Evolutionary conservation across 805 yeast species (phyloP).

Genomic region (Zygoascus biomembranicola): DNA sequence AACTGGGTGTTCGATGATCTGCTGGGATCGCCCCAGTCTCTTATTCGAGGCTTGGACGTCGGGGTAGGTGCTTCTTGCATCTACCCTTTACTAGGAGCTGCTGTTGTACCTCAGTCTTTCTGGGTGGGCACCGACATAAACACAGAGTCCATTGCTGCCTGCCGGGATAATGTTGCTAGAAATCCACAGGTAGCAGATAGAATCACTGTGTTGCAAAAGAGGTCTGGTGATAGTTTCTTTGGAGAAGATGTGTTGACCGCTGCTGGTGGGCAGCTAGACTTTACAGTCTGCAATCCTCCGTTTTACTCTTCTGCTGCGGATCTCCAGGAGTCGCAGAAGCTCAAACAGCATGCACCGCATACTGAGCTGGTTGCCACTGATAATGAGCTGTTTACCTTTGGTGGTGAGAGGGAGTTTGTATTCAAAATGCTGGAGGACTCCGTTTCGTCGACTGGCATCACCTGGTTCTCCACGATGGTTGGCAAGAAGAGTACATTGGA

Average conservation of each 20-base stretch:
- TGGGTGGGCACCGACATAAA: conserved; percentile 40
- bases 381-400: conserved; percentile 35
- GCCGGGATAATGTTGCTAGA: conserved; percentile 21
- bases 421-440: conserved; percentile 31
- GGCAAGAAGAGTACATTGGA: conserved; percentile 21
- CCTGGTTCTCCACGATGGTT: conserved; percentile 37
- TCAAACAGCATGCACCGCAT: conserved; percentile 23
- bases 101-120: conserved; percentile 18
- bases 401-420: conserved; percentile 41
- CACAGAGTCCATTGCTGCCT: conserved; percentile 25
- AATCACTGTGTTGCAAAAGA: neutral
- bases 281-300: conserved; percentile 48
- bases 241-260: neutral
- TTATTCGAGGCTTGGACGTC: conserved; percentile 29
- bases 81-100: conserved; percentile 36
- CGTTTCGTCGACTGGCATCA: conserved; percentile 7
- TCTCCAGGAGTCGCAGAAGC: conserved; percentile 17
- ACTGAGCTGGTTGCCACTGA: conserved; percentile 23
- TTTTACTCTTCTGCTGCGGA: conserved; percentile 36
- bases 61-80: conserved; percentile 46
- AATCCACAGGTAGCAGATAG: neutral
- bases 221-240: neutral
- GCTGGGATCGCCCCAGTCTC: conserved; percentile 3
- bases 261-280: conserved; percentile 9
- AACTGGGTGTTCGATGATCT: conserved; percentile 22